Conservation (phyloP, 371 early-diverging fungal genomes). For the Chytridium lagenaria region DNA sequence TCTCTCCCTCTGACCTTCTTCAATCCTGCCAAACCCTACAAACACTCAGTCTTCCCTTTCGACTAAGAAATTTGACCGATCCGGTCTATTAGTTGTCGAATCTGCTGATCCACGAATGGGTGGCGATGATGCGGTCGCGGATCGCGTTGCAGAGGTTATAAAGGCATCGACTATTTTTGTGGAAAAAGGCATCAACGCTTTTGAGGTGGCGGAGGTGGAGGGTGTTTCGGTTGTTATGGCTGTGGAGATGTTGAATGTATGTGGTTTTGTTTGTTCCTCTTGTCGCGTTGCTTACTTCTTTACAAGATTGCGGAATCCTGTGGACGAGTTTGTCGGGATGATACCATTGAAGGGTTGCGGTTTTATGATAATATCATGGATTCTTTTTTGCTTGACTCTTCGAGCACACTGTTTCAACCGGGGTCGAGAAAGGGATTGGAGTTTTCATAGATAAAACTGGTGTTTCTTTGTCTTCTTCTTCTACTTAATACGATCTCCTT, state of each 20-base stretch:
- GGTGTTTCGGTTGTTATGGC: constrained; percentile 47
- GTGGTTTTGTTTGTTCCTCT: constrained; percentile 19
- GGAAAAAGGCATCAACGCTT: constrained; percentile 58
- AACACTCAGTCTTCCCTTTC: constrained; percentile 69
- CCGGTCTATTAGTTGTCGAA: constrained; percentile 80
- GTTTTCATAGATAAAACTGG: no score
- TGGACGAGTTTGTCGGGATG: constrained; percentile 85
- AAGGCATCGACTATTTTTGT: constrained; percentile 29
- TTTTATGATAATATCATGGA: constrained; percentile 81
- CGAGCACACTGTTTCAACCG: no score
- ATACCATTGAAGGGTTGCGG: constrained; percentile 78
- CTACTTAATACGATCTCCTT: no score
- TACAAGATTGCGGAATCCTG: constrained; percentile 75
- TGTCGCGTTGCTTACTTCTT: neutral
- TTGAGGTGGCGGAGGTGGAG: constrained; percentile 72
- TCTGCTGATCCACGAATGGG: constrained; percentile 52
- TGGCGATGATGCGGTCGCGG: constrained; percentile 73
- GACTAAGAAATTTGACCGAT: constrained; percentile 69
- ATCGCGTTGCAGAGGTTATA: constrained; percentile 64
- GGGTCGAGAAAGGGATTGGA: no score
- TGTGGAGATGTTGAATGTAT: constrained; percentile 77
- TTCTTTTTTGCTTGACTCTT: no score
- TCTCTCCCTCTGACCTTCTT: constrained; percentile 87
- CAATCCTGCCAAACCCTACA: constrained; percentile 75
- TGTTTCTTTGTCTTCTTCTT: no score